phyloP scores from a whole-genome alignment of 306 rosid species.

The Quercus bicolor region DNA sequence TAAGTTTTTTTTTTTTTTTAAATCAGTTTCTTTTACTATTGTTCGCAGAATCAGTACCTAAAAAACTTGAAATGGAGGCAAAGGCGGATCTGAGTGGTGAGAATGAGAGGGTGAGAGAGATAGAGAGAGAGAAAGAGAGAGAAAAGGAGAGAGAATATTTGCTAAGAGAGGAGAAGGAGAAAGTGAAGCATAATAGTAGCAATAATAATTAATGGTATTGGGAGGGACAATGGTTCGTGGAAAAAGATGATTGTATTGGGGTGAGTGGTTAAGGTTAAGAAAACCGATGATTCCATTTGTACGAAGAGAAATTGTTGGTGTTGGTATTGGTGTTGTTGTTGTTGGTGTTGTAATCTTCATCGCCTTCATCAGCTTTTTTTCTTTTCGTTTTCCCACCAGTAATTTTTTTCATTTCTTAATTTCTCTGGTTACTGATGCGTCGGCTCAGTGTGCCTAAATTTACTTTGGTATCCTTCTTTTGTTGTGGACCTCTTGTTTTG shows the following conservation, averaged over 20 bases:
- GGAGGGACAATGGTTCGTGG: constrained; percentile 1
- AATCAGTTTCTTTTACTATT: too few relatives aligned
- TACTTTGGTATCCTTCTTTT: background rate
- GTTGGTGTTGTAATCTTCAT: constrained; percentile 15
- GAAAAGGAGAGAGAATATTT: background rate
- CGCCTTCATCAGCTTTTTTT: constrained; percentile 28
- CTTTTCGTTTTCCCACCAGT: constrained; percentile 26
- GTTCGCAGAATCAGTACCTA: background rate
- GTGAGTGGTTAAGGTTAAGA: constrained; percentile 9
- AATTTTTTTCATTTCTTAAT: constrained; percentile 15
- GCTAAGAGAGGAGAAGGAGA: background rate
- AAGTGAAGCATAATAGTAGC: background rate
- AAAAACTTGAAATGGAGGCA: background rate
- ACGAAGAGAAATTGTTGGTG: background rate
- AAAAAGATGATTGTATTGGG: background rate
- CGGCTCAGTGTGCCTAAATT: background rate
- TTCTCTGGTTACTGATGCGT: background rate
- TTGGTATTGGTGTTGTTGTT: constrained; percentile 12
- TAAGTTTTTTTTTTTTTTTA: too few relatives aligned
- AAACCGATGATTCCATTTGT: constrained; percentile 33
- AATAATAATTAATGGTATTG: background rate
- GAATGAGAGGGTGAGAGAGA: background rate
- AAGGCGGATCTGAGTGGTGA: background rate
- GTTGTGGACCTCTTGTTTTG: background rate
- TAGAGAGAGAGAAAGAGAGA: background rate